Evolutionary conservation across 2,329 filamentous ascomycete species (phyloP).

Genomic region (Byssochlamys sp.): DNA sequence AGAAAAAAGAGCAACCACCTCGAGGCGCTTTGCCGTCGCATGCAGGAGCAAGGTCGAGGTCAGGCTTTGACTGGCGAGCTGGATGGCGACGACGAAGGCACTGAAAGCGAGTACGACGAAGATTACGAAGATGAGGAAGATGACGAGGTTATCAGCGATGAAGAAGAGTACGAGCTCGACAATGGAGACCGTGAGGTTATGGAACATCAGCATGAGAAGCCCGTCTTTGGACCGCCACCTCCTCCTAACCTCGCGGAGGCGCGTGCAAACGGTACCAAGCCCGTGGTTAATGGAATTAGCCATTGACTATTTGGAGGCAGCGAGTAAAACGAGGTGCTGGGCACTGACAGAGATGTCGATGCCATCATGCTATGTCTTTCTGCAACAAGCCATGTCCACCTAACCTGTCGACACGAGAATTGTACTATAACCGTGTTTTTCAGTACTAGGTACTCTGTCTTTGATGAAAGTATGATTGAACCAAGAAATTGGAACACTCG

Average conservation of each 20-base stretch:
- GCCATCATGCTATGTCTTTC: neutral
- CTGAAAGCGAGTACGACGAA: conserved; percentile 45
- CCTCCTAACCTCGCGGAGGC: conserved; percentile 41
- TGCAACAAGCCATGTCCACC: neutral
- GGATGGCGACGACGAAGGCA: conserved; percentile 43
- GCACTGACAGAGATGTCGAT: neutral
- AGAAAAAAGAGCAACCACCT: conserved; percentile 82
- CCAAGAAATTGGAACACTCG: neutral
- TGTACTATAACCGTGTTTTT: neutral
- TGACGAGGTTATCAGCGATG: conserved; percentile 52
- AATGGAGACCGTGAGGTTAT: conserved; percentile 54
- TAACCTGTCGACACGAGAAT: neutral
- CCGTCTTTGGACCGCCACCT: conserved; percentile 41
- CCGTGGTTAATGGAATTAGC: conserved; percentile 32
- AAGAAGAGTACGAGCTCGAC: conserved; percentile 55
- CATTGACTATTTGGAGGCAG: neutral
- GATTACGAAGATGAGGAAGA: conserved; percentile 52
- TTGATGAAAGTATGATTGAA: neutral
- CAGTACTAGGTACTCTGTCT: neutral
- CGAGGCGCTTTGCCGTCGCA: conserved; percentile 86
- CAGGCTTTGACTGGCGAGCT: conserved; percentile 54
- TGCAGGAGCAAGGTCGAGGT: conserved; percentile 88
- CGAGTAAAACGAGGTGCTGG: neutral
- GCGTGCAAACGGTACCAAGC: conserved; percentile 36
- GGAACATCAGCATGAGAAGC: conserved; percentile 28